These are phyloP conservation scores for Aspergillus sp. DNA, from an alignment of 2,329 filamentous ascomycete genomes.

Conservation along the genomic window DNA sequence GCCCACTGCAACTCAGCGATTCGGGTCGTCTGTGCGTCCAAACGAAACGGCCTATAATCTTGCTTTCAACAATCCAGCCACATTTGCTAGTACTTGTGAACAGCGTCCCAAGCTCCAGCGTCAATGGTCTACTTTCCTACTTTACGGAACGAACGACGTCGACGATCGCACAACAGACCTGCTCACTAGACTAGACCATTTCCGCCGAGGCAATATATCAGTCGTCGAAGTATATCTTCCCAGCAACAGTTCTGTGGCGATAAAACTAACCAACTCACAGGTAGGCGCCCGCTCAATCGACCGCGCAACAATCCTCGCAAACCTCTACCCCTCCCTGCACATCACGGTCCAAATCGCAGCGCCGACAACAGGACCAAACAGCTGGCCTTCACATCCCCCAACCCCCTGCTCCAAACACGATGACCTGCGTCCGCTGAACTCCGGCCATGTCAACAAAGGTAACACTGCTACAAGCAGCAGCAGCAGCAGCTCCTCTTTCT, in stretches of 20 bases:
- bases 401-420: conserved; percentile 3
- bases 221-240: conserved; percentile 8
- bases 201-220: not conserved
- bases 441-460: not conserved
- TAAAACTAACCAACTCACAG: not conserved
- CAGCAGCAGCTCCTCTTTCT: not conserved
- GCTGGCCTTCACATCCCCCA: not conserved
- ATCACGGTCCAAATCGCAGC: conserved; percentile 5
- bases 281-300: conserved; percentile 4
- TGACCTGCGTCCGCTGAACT: not conserved
- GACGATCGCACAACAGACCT: conserved; percentile 7
- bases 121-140: conserved; percentile 10
- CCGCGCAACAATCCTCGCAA: conserved; percentile 7
- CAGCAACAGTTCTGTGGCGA: not conserved
- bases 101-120: conserved; percentile 10
- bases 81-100: conserved; percentile 7
- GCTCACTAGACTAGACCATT: conserved; percentile 4
- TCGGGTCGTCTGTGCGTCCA: not conserved
- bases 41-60: conserved; percentile 7
- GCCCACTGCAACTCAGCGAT: conserved; percentile 27
- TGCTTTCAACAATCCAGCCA: not conserved
- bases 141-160: conserved; percentile 7
- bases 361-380: not conserved
- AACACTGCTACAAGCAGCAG: no score
- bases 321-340: conserved; percentile 6